phyloP scores from a whole-genome alignment of 306 rosid genomes.

The Rosa lucieae region DNA sequence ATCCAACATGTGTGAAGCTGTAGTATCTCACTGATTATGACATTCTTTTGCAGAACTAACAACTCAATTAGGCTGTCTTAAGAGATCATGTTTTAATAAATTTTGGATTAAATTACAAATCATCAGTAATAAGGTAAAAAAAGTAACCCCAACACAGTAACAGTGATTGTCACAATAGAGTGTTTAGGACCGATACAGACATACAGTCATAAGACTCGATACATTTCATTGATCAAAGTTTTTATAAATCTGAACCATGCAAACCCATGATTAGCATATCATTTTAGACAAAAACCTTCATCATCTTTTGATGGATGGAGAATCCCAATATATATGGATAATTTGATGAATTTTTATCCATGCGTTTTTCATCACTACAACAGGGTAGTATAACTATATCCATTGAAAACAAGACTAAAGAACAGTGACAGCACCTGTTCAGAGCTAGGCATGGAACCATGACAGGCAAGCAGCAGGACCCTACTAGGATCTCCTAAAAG shows the following conservation, averaged over 20 bases:
- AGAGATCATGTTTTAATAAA: not conserved
- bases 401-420: not conserved
- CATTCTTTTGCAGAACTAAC: not conserved
- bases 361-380: not conserved
- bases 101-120: not conserved
- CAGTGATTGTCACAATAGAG: not conserved
- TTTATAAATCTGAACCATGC: not conserved
- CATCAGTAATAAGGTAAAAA: not conserved
- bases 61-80: not conserved
- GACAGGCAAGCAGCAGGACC: conserved; percentile 61
- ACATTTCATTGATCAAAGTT: not conserved
- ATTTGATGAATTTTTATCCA: not conserved
- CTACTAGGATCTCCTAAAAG: conserved; percentile 54
- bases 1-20: not conserved
- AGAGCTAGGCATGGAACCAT: conserved; percentile 61
- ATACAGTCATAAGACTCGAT: not conserved
- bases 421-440: conserved; percentile 44
- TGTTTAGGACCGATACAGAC: not conserved
- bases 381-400: not conserved
- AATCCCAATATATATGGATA: not conserved
- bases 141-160: not conserved
- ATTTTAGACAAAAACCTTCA: not conserved
- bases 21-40: not conserved
- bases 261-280: not conserved
- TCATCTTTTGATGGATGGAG: not conserved